These are phyloP conservation scores for Pyrenophora tritici-repentis DNA, from an alignment of 2,329 filamentous ascomycete species.

Conservation along the genomic window DNA sequence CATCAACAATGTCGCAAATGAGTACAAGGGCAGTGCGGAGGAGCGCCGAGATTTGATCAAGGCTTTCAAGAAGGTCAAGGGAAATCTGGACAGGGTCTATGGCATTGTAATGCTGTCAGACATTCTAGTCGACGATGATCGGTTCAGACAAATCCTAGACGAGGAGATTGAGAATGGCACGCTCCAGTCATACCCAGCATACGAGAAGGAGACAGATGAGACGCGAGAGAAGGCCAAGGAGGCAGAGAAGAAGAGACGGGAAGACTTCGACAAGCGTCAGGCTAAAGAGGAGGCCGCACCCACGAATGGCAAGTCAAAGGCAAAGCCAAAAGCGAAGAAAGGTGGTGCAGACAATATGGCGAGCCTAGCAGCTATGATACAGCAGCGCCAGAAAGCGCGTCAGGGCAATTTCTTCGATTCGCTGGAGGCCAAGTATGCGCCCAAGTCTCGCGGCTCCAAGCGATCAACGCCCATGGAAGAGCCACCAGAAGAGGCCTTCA, in stretches of 20 bases:
- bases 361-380: constrained; percentile 45
- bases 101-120: constrained; percentile 85
- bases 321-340: constrained; percentile 54
- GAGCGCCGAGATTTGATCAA: constrained; percentile 77
- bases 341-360: constrained; percentile 40
- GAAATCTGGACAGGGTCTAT: constrained; percentile 78
- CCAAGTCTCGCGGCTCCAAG: constrained; percentile 52
- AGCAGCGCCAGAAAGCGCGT: constrained; percentile 42
- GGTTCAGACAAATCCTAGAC: constrained; percentile 82
- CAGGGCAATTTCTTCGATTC: constrained; percentile 44
- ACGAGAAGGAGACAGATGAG: constrained; percentile 65
- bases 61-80: constrained; percentile 74
- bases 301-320: constrained; percentile 34
- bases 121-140: constrained; percentile 79
- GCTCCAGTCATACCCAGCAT: constrained; percentile 69
- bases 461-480: constrained; percentile 54
- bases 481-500: constrained; percentile 67
- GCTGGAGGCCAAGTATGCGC: constrained; percentile 44
- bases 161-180: constrained; percentile 73
- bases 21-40: constrained; percentile 86
- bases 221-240: constrained; percentile 39
- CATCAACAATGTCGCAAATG: constrained; percentile 74
- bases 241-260: constrained; percentile 44
- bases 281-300: constrained; percentile 61
- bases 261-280: constrained; percentile 55